Conservation (phyloP, 805 yeast species). For the Ogataea minuta region DNA sequence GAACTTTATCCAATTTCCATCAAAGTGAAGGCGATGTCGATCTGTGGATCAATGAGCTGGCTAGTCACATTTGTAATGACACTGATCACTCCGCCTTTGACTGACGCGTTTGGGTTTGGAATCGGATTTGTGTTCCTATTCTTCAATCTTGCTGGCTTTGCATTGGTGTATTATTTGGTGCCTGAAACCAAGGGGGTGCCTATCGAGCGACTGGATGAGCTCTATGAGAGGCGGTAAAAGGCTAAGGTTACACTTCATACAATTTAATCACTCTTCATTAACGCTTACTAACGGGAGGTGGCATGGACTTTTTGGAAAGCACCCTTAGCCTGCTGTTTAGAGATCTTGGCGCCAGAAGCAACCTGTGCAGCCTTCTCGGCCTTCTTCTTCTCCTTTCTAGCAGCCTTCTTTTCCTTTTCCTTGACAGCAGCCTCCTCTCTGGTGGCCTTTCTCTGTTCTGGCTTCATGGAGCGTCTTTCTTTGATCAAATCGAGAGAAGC, state of each 20-base stretch:
- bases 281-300: constrained; percentile 79
- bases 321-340: constrained; percentile 98
- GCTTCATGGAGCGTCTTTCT: constrained; percentile 94
- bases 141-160: constrained; percentile 20
- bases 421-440: constrained; percentile 85
- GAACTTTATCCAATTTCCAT: constrained; percentile 65
- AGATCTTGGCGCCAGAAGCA: constrained; percentile 74
- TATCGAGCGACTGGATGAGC: constrained; percentile 24
- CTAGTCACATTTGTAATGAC: constrained; percentile 60
- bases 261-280: constrained; percentile 10
- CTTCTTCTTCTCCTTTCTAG: constrained; percentile 91
- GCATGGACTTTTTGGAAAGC: constrained; percentile 96
- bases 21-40: constrained; percentile 50
- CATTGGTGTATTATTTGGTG: constrained; percentile 29
- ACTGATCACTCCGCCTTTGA: constrained; percentile 67
- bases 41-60: constrained; percentile 67
- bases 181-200: constrained; percentile 34
- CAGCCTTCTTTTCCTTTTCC: constrained; percentile 87
- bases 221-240: constrained; percentile 15
- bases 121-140: constrained; percentile 58
- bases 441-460: constrained; percentile 97
- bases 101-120: constrained; percentile 57
- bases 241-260: constrained; percentile 7
- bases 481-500: constrained; percentile 97
- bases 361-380: constrained; percentile 84